Evolutionary conservation across 352 stramenopile species (phyloP), one percentile per base, ranked within the genome.

Genomic region (Globisporangium okanoganense): DNA sequence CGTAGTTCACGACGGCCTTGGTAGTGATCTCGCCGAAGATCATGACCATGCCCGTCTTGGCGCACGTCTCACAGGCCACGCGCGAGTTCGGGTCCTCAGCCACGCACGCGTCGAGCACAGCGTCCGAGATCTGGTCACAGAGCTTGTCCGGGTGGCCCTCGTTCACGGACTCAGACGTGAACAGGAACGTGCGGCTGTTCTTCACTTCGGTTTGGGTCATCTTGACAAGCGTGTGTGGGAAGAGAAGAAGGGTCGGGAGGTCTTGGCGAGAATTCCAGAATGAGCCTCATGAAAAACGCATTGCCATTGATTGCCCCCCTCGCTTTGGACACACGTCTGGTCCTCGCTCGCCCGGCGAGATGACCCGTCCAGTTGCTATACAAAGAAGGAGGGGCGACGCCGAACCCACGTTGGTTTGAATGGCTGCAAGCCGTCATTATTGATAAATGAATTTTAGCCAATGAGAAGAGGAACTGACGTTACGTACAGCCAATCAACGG

Each of bases 21-120:
- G 97, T 99, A 64, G 96, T 99, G 78, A 99, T 99, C 87, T 99
- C 97, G 62, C 97, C 97, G 72, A 99, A 99, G 71, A 99, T 98
- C 96, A 99, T 99, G 64, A 99, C 96, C 90, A 99, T 99, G 72
- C 96, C 97, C 3, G 97, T 99, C 88, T 99, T 99, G 69, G 93
- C 97, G 80, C 96, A 98, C 33, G 97, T 99, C 84, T 99, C 97
- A 65, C 96, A 99, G 29, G 97, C 97, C 44, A 99, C 97, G 73
- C 97, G 97, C 65, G 96, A 98, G 73, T 97, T 94, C 56, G 97
- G 96, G 80, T 99, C 97, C 71, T 98, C 94, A n/a, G 85, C 82
- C 50, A 99, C 80, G 79, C 97, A 99, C 55, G 97, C 97, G 77
- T 99, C 97, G 35, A 99, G 85, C 56, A 99, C 96, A 57, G 97